phyloP scores from a whole-genome alignment of 768 basidiomycete species.

The Xerocomellus intermedius region DNA sequence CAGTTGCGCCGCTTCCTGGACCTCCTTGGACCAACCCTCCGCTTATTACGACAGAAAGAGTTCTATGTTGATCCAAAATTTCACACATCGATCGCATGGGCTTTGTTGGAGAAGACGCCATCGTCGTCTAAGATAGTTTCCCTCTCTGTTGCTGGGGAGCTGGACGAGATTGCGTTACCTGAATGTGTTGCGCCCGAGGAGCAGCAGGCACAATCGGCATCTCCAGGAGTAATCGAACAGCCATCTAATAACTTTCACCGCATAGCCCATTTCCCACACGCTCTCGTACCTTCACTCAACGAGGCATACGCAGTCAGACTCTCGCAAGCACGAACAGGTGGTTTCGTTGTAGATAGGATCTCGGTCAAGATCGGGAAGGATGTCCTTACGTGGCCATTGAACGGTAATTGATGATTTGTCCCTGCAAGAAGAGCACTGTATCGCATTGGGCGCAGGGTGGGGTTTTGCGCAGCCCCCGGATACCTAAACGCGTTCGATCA shows the following conservation, averaged over 20 bases:
- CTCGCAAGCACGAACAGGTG: constrained; percentile 42
- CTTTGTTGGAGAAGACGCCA: constrained; percentile 48
- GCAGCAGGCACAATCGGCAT: neutral
- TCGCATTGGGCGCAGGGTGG: constrained; percentile 7
- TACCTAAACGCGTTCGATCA: constrained; percentile 4
- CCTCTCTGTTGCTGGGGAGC: neutral
- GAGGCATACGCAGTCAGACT: constrained; percentile 42
- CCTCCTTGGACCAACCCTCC: constrained; percentile 57
- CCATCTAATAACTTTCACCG: constrained; percentile 37
- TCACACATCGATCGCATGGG: constrained; percentile 90
- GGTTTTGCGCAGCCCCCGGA: neutral
- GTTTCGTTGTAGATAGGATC: constrained; percentile 54
- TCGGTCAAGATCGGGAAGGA: constrained; percentile 72
- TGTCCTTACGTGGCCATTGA: constrained; percentile 45
- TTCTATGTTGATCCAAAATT: constrained; percentile 84
- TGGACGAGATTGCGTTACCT: neutral
- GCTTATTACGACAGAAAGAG: constrained; percentile 63
- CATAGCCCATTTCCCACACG: constrained; percentile 50
- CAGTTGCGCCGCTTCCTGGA: constrained; percentile 61
- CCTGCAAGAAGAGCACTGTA: constrained; percentile 4
- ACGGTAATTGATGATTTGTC: constrained; percentile 13
- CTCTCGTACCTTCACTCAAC: constrained; percentile 51
- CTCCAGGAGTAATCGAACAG: constrained; percentile 6
- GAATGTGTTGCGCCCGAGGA: constrained; percentile 4
- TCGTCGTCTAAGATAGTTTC: constrained; percentile 6